Base-by-base conservation (phyloP, 1,284 basidiomycete species). In the Fomitiporia mediterranea region DNA sequence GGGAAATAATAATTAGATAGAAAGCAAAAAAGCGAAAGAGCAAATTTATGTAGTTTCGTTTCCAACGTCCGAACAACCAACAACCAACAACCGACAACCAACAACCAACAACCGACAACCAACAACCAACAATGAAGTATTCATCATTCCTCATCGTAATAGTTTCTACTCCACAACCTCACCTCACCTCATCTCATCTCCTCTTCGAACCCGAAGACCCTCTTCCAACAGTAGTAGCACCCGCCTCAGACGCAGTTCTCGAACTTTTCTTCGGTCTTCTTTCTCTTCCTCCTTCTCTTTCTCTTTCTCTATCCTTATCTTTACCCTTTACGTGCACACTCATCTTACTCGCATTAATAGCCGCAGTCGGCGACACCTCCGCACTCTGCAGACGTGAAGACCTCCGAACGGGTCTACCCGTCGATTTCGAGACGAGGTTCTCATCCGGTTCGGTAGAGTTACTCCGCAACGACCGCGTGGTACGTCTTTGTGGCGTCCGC, bases 341-440 rank as follows among this genome's bases (percentile, higher is more conserved):
- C n/a, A n/a, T n/a, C n/a, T n/a, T n/a, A n/a, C n/a, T n/a, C n/a
- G n/a, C n/a, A n/a, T n/a, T n/a, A n/a, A n/a, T n/a, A n/a, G n/a
- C 48, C 27, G 35, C 30, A 1, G 28, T 51, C 6, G 55, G 50
- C 6, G 55, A 52, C 15, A 25, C 21, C 3, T 35, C 44, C 11
- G 50, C 34, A 2, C 57, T 43, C 1, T 59, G 62, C 3, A 63
- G 51, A 17, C 63, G 47, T 15, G 62, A 57, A 17, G 63, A 64
- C n/a, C 63, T 51, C 1, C 63, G 51, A 8, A 64, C 56, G 15
- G 62, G 43, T n/a, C 25, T 37, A 15, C 49, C 54, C 3, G 56
- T 42, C 15, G 32, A 30, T 7, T n/a, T 30, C 1, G 28, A 38
- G 3, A 52, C 56, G 1, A 50, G 39, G 5, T 49, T 53, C 3